These are phyloP conservation scores for Scutellaria galericulata DNA, from an alignment of 257 asterid species.

Conservation along the genomic window DNA sequence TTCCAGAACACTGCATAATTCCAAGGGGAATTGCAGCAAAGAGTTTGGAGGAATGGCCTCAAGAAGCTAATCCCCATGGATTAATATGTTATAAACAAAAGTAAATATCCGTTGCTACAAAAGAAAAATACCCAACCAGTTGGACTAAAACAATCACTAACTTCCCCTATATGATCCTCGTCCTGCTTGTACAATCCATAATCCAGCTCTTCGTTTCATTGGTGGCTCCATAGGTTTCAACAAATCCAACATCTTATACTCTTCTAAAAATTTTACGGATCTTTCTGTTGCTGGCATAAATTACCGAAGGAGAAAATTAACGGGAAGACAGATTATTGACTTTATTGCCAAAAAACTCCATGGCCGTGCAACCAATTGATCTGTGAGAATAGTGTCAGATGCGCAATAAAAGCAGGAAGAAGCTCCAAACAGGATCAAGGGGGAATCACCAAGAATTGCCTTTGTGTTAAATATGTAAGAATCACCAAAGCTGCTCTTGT, in stretches of 20 bases:
- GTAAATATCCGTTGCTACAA: slow-evolving; percentile 42
- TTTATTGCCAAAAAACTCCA: slow-evolving; percentile 39
- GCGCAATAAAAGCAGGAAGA: slow-evolving; percentile 21
- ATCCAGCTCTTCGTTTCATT: slow-evolving; percentile 87
- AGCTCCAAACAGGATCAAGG: slow-evolving; percentile 30
- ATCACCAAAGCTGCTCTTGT: slow-evolving; percentile 23
- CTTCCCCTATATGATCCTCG: slow-evolving; percentile 95
- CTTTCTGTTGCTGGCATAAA: slow-evolving; percentile 33
- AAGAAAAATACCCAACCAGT: slow-evolving; percentile 37
- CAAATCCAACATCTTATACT: slow-evolving; percentile 56
- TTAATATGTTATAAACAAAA: slow-evolving; percentile 43
- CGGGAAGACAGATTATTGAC: slow-evolving; percentile 27
- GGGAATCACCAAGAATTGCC: slow-evolving; percentile 25
- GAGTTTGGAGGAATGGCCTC: slow-evolving; percentile 75
- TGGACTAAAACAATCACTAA: slow-evolving; percentile 49
- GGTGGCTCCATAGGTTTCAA: slow-evolving; percentile 83
- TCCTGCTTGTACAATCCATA: slow-evolving; percentile 89
- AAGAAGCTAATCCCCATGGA: slow-evolving; percentile 66
- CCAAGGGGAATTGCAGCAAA: slow-evolving; percentile 89
- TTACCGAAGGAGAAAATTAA: slow-evolving; percentile 38
- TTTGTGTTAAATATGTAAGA: slow-evolving; percentile 6
- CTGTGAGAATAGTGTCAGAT: slow-evolving; percentile 9
- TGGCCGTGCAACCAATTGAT: slow-evolving; percentile 27
- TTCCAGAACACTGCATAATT: slow-evolving; percentile 94
- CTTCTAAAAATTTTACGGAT: slow-evolving; percentile 34